phyloP scores from a whole-genome alignment of 352 stramenopile genomes.

The Pythium sukuiense region DNA sequence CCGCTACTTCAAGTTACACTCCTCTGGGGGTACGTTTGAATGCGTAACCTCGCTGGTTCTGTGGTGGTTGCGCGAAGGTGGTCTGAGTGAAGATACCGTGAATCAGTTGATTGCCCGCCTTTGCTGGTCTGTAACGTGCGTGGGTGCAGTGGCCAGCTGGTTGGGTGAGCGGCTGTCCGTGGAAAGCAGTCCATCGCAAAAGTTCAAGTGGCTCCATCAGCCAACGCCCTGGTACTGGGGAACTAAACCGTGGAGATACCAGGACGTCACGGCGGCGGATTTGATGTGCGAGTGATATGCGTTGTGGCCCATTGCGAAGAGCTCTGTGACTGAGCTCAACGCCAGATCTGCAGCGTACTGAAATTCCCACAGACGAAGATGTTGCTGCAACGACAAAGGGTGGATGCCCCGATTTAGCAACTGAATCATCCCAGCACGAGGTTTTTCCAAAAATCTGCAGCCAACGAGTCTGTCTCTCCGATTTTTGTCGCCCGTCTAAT shows the following conservation, averaged over 20 bases:
- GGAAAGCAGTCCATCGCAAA: too few species aligned
- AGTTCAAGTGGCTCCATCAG: too few species aligned
- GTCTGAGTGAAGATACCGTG: constrained; percentile 10
- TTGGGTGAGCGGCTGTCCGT: constrained; percentile 3
- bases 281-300: too few species aligned
- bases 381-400: background rate
- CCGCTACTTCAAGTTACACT: constrained; percentile 31
- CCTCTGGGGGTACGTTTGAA: background rate
- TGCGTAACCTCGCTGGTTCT: constrained; percentile 6
- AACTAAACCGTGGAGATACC: too few species aligned
- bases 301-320: too few species aligned
- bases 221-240: too few species aligned
- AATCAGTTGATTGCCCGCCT: constrained; percentile 13
- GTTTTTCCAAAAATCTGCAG: constrained; percentile 1
- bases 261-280: too few species aligned
- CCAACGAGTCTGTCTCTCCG: too few species aligned
- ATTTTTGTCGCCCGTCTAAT: too few species aligned
- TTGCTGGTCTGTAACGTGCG: constrained; percentile 13
- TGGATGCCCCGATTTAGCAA: background rate
- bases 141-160: constrained; percentile 7
- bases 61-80: too few species aligned
- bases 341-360: background rate
- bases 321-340: too few species aligned
- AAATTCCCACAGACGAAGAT: background rate
- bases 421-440: background rate